These are phyloP conservation scores for Brettanomyces naardenensis DNA, from an alignment of 805 yeast genomes.

Conservation along the genomic window DNA sequence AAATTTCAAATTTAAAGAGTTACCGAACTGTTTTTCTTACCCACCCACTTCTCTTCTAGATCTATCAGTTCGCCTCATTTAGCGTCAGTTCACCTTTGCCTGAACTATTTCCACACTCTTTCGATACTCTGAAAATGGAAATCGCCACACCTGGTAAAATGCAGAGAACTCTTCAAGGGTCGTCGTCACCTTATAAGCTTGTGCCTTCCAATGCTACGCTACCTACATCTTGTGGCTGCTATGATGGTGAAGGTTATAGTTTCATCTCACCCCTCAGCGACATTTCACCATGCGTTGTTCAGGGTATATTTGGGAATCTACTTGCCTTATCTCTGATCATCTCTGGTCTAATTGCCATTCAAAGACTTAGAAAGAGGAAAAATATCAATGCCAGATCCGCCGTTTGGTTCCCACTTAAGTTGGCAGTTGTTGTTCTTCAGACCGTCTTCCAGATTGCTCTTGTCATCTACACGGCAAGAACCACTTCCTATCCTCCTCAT, in stretches of 20 bases:
- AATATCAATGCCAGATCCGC: constrained; percentile 22
- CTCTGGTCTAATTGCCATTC: constrained; percentile 30
- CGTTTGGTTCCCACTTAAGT: constrained; percentile 35
- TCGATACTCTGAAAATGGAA: too few species aligned
- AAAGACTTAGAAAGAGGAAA: constrained; percentile 25
- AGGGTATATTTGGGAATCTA: constrained; percentile 33
- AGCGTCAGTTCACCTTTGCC: too few species aligned
- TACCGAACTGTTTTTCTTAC: too few species aligned
- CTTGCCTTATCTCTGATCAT: constrained; percentile 30
- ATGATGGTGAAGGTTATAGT: constrained; percentile 37
- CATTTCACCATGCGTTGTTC: constrained; percentile 44
- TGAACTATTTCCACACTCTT: too few species aligned
- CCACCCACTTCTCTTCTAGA: too few species aligned
- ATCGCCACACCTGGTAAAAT: too few species aligned
- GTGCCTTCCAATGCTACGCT: too few species aligned
- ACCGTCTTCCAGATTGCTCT: constrained; percentile 26
- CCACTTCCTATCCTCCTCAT: constrained; percentile 11
- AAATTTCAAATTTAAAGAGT: too few species aligned
- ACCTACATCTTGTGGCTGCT: constrained; percentile 29
- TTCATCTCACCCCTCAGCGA: constrained; percentile 33
- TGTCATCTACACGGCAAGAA: constrained; percentile 9
- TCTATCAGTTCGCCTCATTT: too few species aligned
- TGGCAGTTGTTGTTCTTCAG: constrained; percentile 32
- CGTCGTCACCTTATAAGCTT: too few species aligned
- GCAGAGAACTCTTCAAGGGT: too few species aligned